Conservation (phyloP, 176 grass and related monocot genomes). For the Panicum miliaceum region DNA sequence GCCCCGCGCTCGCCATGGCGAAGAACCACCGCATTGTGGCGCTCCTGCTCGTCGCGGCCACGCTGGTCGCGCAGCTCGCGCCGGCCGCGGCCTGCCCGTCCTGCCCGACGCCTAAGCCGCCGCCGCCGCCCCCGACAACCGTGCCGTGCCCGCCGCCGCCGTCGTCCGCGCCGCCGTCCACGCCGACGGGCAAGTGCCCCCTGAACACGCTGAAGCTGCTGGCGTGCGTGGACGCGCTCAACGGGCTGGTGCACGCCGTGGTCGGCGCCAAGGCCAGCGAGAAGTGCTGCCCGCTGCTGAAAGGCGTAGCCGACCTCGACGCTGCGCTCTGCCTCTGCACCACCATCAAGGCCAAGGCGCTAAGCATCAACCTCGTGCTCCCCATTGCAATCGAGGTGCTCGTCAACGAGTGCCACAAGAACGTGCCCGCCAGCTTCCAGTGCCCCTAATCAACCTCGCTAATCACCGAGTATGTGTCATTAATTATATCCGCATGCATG, state of each 20-base stretch:
- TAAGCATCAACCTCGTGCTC: slow-evolving; percentile 55
- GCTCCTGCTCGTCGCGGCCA: slow-evolving; percentile 27
- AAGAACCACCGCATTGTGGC: slow-evolving; percentile 38
- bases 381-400: slow-evolving; percentile 82
- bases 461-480: background rate
- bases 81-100: slow-evolving; percentile 52
- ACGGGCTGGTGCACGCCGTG: slow-evolving; percentile 56
- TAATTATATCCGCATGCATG: slow-evolving; percentile 6
- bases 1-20: slow-evolving; percentile 19
- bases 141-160: slow-evolving; percentile 13
- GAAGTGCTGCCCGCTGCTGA: slow-evolving; percentile 75
- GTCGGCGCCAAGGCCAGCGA: slow-evolving; percentile 40
- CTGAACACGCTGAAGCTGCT: slow-evolving; percentile 76
- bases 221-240: slow-evolving; percentile 77
- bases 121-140: slow-evolving; percentile 24
- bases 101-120: slow-evolving; percentile 53
- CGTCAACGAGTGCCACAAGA: slow-evolving; percentile 78
- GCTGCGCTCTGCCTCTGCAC: slow-evolving; percentile 94
- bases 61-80: slow-evolving; percentile 32
- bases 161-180: slow-evolving; percentile 21
- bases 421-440: slow-evolving; percentile 66
- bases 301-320: slow-evolving; percentile 70
- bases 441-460: slow-evolving; percentile 44
- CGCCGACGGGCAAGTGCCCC: slow-evolving; percentile 62
- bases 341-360: slow-evolving; percentile 68